Evolutionary conservation across 140 eudicot species (phyloP), one percentile per base, ranked within the genome.

Genomic region (Senecio squalidus): DNA sequence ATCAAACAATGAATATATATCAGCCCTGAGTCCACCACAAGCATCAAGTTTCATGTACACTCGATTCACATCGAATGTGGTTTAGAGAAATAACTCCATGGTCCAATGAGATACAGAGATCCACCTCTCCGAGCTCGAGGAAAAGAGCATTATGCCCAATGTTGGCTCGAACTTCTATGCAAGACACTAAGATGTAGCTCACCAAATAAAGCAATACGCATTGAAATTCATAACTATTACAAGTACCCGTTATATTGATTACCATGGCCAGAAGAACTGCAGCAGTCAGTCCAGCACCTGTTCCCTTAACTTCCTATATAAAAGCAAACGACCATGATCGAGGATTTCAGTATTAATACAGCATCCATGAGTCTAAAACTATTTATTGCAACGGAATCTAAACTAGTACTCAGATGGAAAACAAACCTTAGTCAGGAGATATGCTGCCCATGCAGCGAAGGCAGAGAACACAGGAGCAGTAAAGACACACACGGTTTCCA

Each of bases 391-490:
- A 6, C 46, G 39, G 2, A 59, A 30, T 30, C 25, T 24, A 60
- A 17, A 66, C 30, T 16, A 28, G 71, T 46, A 51, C 29, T 50
- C 51, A 16, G 31, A 58, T 36, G 70, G 63, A 51, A 29, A 66
- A 58, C 58, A 58, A 77, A 87, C 98, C 98, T 92, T 92, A 5
- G 95, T 87, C 49, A 92, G 68, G 34, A 87, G 82, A 79, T 76
- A 92, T 59, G 98, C 72, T 36, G 98, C 89, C 98, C 98, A 92
- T 53, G 98, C 76, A 72, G 98, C 98, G 75, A 77, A 66, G 70
- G 98, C 96, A 30, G 98, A 92, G 82, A 92, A 92, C 40, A 84
- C 64, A 18, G 98, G 98, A 62, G 98, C 98, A 45, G 98, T 92
- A 52, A 87, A 92, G 48, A 92, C 98, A 80, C 98, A 92, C 26